Evolutionary conservation across 306 rosid genomes (phyloP).

Genomic region (Biancaea sappan): DNA sequence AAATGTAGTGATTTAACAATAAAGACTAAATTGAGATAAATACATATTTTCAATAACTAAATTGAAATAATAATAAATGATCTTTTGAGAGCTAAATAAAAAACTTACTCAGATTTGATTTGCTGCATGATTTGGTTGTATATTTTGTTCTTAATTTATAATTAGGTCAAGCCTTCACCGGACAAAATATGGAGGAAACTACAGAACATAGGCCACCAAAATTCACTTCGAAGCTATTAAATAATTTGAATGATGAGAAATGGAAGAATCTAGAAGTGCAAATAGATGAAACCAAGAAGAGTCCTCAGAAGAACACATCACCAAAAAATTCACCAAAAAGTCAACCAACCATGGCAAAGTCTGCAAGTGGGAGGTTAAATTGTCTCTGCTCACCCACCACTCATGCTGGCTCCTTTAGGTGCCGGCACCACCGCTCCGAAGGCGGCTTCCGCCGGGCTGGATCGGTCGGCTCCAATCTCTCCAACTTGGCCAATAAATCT

Average conservation of each 20-base stretch:
- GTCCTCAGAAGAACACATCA: no score
- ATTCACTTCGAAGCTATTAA: slow-evolving; percentile 19
- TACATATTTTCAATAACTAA: no score
- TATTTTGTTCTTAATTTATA: not conserved
- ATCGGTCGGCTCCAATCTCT: slow-evolving; percentile 65
- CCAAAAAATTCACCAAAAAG: slow-evolving; percentile 63
- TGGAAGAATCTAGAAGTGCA: slow-evolving; percentile 40
- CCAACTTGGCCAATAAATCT: slow-evolving; percentile 36
- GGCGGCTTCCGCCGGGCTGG: slow-evolving; percentile 39
- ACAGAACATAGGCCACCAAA: slow-evolving; percentile 39
- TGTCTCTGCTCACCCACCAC: slow-evolving; percentile 93
- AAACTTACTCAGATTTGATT: no score
- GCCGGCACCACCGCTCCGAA: slow-evolving; percentile 56
- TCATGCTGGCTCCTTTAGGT: slow-evolving; percentile 81
- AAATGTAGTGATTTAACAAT: no score
- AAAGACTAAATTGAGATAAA: no score
- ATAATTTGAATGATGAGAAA: not conserved
- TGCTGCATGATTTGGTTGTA: not conserved
- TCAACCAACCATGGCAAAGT: slow-evolving; percentile 26
- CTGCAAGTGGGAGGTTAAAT: slow-evolving; percentile 37
- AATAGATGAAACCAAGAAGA: slow-evolving; percentile 44
- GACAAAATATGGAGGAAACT: slow-evolving; percentile 47
- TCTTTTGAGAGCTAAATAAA: no score
- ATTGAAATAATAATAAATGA: no score
- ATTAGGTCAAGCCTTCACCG: not conserved